Evolutionary conservation across 225 moss, liverwort and hornwort genomes (phyloP), one percentile per base, ranked within the genome.

Genomic region (Thuidium tamariscinum): DNA sequence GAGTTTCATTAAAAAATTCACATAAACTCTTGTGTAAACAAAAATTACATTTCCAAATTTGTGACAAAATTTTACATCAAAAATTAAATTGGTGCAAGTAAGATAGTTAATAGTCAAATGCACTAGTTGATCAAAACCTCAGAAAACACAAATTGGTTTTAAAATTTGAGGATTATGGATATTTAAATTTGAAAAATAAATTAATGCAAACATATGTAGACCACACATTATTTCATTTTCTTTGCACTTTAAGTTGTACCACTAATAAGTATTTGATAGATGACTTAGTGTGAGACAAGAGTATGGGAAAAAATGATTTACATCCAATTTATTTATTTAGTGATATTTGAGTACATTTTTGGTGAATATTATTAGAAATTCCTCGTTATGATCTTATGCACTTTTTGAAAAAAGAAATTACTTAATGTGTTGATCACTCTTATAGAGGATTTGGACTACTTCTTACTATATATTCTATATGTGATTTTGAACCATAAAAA

Each of bases 1-100:
- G 19, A 65, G n/a, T 10, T 5, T 15, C 62, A 62, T 32, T 55
- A 13, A 7, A 29, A 30, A 63, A 16, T 32, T 16, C 32, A 63
- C 9, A 8, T 9, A 4, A 15, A 62, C 1, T 7, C 4, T 0
- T 4, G 1, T 8, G 32, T 1, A 1, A 0, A 2, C 2, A 8
- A 7, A 30, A 18, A n/a, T 64, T n/a, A 19, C 10, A n/a, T n/a
- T 19, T n/a, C 5, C 1, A 19, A 1, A n/a, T 19, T 10, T n/a
- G 8, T 8, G n/a, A 65, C 10, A 63, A 63, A 63, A 34, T 9
- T 34, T 34, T 18, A n/a, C 18, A n/a, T 65, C 10, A 5, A n/a
- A n/a, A 36, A 21, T 11, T 36, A 6, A 20, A 21, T 20, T 32
- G 20, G 9, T 19, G 10, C n/a, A 65, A n/a, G 10, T 3, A 19